Percentiles rank a stretch among this genome's conserved stretches.
These are phyloP conservation scores for Sequoiadendron giganteum DNA, from an alignment of 75 land plant species.

Conservation along the genomic window DNA sequence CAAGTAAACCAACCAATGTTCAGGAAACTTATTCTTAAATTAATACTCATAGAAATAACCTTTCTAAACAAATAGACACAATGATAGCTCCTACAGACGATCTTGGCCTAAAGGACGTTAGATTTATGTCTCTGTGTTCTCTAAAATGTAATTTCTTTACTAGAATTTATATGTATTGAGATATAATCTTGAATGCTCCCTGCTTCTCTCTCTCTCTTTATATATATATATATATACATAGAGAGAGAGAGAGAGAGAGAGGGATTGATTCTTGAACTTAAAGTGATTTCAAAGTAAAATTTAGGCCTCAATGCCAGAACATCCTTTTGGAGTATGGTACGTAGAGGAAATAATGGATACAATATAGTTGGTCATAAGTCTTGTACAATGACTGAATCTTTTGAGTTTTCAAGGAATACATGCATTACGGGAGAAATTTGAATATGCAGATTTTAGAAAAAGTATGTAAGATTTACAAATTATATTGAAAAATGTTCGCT, in stretches of 20 bases:
- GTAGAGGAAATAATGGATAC: not conserved
- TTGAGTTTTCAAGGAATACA: not conserved
- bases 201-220: too few relatives aligned
- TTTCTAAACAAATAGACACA: too few relatives aligned
- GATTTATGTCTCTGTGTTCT: not conserved
- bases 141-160: not conserved
- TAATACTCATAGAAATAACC: too few relatives aligned
- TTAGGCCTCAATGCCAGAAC: not conserved
- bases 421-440: not conserved
- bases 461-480: too few relatives aligned
- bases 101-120: too few relatives aligned
- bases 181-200: not conserved
- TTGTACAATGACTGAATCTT: not conserved
- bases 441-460: not conserved
- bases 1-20: too few relatives aligned
- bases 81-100: too few relatives aligned
- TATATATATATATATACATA: too few relatives aligned
- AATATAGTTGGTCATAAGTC: not conserved
- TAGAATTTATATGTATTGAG: not conserved
- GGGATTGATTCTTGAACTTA: not conserved
- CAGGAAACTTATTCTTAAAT: too few relatives aligned
- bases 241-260: not conserved
- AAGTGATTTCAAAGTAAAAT: not conserved
- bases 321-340: not conserved
- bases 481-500: not conserved